Percentiles rank a stretch among this genome's conserved stretches.
phyloP scores from a whole-genome alignment of 495 filamentous ascomycete species.

The Podospora appendiculata region DNA sequence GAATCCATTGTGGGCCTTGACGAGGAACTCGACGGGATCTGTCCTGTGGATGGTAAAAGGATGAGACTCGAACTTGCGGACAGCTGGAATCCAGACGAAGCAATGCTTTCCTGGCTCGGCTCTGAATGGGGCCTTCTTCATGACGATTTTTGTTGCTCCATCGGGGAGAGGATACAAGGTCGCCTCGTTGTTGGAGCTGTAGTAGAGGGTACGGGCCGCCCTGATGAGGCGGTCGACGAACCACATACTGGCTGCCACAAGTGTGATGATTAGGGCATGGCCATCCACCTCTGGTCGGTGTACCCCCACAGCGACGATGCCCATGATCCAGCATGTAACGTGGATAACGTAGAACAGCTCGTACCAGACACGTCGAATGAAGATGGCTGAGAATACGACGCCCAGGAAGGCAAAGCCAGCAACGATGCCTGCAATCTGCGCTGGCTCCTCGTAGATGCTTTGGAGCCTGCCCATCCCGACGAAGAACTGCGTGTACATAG shows the following conservation, averaged over 20 bases:
- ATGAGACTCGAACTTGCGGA: slow-evolving; percentile 50
- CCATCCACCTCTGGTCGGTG: slow-evolving; percentile 43
- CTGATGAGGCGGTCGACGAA: slow-evolving; percentile 44
- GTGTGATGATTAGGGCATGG: slow-evolving; percentile 32
- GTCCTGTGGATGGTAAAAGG: slow-evolving; percentile 54
- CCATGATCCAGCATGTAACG: slow-evolving; percentile 41
- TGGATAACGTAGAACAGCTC: slow-evolving; percentile 54
- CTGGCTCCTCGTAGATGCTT: slow-evolving; percentile 11
- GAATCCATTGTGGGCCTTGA: slow-evolving; percentile 49
- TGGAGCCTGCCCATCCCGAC: slow-evolving; percentile 14
- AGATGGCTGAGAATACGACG: slow-evolving; percentile 34
- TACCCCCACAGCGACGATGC: slow-evolving; percentile 41
- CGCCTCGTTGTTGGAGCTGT: slow-evolving; percentile 48
- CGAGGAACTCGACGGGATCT: slow-evolving; percentile 44
- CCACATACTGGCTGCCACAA: slow-evolving; percentile 44
- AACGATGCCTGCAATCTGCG: slow-evolving; percentile 36
- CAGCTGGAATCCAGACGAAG: slow-evolving; percentile 53
- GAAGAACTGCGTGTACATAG: slow-evolving; percentile 36
- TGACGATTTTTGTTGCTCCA: slow-evolving; percentile 47
- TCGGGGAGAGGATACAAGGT: slow-evolving; percentile 47
- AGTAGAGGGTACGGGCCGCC: slow-evolving; percentile 34
- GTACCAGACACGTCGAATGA: slow-evolving; percentile 41
- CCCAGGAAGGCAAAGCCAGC: slow-evolving; percentile 39
- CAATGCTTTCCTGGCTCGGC: slow-evolving; percentile 51
- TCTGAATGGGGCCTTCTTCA: slow-evolving; percentile 36